These are phyloP conservation scores for Debaryomyces coudertii DNA, from an alignment of 1,139 yeast species.

Conservation along the genomic window DNA sequence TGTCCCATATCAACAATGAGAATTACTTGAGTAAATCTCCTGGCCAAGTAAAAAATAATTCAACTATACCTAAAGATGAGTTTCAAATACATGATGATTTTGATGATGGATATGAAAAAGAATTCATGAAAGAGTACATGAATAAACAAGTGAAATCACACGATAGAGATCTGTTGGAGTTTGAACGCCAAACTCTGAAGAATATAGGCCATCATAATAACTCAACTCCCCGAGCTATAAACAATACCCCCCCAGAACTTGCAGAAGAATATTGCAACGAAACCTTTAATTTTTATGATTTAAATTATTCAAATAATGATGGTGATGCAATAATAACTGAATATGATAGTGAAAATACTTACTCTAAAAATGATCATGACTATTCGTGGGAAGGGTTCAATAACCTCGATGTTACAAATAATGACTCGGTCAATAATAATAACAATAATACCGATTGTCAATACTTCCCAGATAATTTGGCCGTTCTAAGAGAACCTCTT, in stretches of 20 bases:
- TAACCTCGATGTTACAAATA: background rate
- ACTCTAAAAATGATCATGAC: slow-evolving; percentile 8
- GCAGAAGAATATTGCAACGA: slow-evolving; percentile 11
- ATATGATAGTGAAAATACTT: slow-evolving; percentile 12
- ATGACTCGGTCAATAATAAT: slow-evolving; percentile 4
- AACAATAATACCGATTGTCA: slow-evolving; percentile 2
- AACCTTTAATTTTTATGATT: slow-evolving; percentile 12
- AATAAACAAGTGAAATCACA: background rate
- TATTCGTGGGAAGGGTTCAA: slow-evolving; percentile 13
- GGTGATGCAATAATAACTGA: slow-evolving; percentile 12
- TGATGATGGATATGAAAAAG: slow-evolving; percentile 32
- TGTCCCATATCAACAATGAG: slow-evolving; percentile 8
- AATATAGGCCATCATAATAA: background rate
- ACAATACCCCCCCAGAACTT: slow-evolving; percentile 14
- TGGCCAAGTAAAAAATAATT: background rate
- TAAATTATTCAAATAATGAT: slow-evolving; percentile 11
- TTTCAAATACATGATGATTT: slow-evolving; percentile 23
- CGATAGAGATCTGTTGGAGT: background rate
- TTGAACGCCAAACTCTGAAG: background rate
- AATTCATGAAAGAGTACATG: slow-evolving; percentile 20
- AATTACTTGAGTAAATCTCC: background rate
- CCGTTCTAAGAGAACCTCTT: slow-evolving; percentile 11
- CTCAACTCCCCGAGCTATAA: slow-evolving; percentile 6
- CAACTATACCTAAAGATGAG: slow-evolving; percentile 4
- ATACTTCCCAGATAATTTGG: slow-evolving; percentile 9